Percentiles rank a stretch among this genome's conserved stretches.
Conservation (phyloP, 176 grass and related monocot genomes). For the Pharus latifolius region DNA sequence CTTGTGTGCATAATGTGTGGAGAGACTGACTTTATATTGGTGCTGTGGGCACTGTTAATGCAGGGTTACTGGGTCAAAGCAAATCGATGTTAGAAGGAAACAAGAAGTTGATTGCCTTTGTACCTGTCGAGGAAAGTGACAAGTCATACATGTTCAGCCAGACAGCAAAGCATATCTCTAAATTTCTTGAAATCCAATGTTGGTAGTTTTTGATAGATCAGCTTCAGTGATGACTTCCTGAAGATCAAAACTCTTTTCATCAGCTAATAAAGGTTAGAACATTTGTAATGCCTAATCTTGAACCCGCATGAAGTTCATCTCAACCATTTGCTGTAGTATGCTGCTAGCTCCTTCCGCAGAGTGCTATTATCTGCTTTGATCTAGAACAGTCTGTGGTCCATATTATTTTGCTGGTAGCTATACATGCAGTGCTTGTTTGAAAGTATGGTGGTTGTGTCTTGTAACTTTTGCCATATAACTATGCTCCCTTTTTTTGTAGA, state of each 20-base stretch:
- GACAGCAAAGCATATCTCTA: background rate
- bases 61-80: background rate
- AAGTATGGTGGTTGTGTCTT: background rate
- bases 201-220: background rate
- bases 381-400: slow-evolving; percentile 24
- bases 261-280: background rate
- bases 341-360: background rate
- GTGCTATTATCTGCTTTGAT: background rate
- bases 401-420: slow-evolving; percentile 18
- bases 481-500: background rate
- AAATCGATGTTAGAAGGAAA: slow-evolving; percentile 28
- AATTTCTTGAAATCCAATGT: background rate
- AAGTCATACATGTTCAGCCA: background rate
- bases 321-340: slow-evolving; percentile 3
- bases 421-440: background rate
- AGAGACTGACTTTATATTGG: slow-evolving; percentile 22
- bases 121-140: slow-evolving; percentile 39
- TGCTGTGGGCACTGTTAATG: slow-evolving; percentile 20
- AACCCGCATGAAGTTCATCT: background rate
- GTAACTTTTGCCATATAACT: no score
- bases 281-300: background rate
- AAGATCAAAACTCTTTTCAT: background rate
- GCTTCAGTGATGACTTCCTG: no score
- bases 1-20: slow-evolving; percentile 16
- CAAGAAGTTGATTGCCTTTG: slow-evolving; percentile 14